Percentiles rank a stretch among this genome's conserved stretches.
These are phyloP conservation scores for Chlorociboria aeruginascens DNA, from an alignment of 495 filamentous ascomycete species.

Conservation along the genomic window DNA sequence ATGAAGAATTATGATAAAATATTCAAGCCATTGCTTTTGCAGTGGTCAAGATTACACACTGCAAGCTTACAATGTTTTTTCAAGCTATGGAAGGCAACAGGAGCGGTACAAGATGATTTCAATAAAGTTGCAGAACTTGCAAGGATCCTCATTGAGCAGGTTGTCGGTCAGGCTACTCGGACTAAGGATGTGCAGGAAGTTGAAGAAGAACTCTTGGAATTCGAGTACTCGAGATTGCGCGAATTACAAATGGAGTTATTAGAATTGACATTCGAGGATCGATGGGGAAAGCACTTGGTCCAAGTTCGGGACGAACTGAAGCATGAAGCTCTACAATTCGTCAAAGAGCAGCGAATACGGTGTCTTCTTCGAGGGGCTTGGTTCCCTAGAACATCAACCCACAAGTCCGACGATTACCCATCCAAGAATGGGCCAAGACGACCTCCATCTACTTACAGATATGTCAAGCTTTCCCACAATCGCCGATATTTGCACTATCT, in stretches of 20 bases:
- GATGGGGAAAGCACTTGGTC: slow-evolving; percentile 79
- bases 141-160: slow-evolving; percentile 81
- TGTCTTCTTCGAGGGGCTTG: slow-evolving; percentile 82
- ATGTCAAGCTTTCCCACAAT: slow-evolving; percentile 83
- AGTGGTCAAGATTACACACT: slow-evolving; percentile 93
- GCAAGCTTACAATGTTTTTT: slow-evolving; percentile 83
- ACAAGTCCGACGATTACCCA: slow-evolving; percentile 27
- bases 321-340: slow-evolving; percentile 85
- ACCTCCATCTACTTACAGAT: slow-evolving; percentile 50
- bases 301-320: slow-evolving; percentile 90
- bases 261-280: slow-evolving; percentile 83
- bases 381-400: slow-evolving; percentile 51
- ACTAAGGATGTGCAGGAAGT: slow-evolving; percentile 81
- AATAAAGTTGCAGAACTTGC: slow-evolving; percentile 85
- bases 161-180: slow-evolving; percentile 71
- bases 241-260: slow-evolving; percentile 93
- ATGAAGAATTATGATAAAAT: slow-evolving; percentile 70
- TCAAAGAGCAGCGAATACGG: slow-evolving; percentile 93
- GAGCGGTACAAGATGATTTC: slow-evolving; percentile 75
- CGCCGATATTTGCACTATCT: slow-evolving; percentile 82
- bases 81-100: slow-evolving; percentile 81
- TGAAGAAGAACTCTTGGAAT: slow-evolving; percentile 77
- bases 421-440: slow-evolving; percentile 14
- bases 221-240: slow-evolving; percentile 63
- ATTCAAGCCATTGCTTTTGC: slow-evolving; percentile 78